Base-by-base conservation (phyloP, 371 early-diverging fungal genomes). In the Nematocida ausubeli region DNA sequence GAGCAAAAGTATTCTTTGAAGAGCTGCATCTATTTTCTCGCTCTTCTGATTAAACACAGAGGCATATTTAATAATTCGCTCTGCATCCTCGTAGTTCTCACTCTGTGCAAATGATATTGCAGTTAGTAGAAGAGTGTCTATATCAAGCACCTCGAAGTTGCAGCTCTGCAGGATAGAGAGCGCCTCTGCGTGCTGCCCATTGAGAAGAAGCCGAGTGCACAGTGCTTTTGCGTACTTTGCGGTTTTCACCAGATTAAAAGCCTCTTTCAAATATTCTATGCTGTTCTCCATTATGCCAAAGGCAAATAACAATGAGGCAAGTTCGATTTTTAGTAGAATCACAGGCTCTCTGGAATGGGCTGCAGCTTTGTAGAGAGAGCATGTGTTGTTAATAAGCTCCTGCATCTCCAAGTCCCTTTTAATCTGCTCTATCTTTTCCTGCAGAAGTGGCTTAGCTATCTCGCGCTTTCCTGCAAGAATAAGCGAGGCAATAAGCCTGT, bases 201-300 rank as follows among this genome's bases (percentile, higher is more conserved):
- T 28, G 19, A 66, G 37, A 34, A 75, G 64, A 19, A 75, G 49
- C 30, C 54, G 49, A 9, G 52, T 66, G 55, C 66, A 75, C 34
- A 75, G 78, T 19, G 78, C 39, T 28, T 75, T 75, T 19, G 78
- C 78, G 42, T 75, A 40, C 78, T 66, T 75, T 26, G 65, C 32
- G 1, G 66, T 75, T 54, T 75, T 75, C 3, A 64, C 28, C 5
- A 75, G 24, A 9, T 26, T 42, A 57, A 75, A 75, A 6, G 78
- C 78, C 26, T 66, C 67, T 24, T 34, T 54, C n/a, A 75, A 55
- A 35, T 40, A 22, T 28, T 54, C 68, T 66, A 49, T 28, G 64
- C 52, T 40, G 6, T 42, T 42, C 32, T 51, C 34, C 34, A 75
- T 26, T 32, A 22, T 7, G 12, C 78, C 78, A 3, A 66, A 35